Conservation (phyloP, 1,139 yeast genomes). For the Hemisphaericaspora xylanilytica region DNA sequence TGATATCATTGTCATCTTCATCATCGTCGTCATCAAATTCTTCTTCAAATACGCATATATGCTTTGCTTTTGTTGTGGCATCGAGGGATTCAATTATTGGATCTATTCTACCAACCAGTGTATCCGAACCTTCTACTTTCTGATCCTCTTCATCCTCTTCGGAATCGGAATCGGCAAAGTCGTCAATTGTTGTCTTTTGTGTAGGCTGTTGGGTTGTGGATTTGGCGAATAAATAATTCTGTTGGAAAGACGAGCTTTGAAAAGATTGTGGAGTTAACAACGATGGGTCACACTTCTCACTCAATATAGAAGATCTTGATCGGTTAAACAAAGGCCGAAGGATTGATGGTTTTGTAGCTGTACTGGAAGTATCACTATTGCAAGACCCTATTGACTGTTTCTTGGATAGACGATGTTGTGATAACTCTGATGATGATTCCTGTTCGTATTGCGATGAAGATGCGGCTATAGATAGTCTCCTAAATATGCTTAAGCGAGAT, state of each 20-base stretch:
- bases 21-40: slow-evolving; percentile 1
- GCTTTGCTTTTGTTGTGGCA: too few relatives aligned
- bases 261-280: neutral
- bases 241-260: neutral
- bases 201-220: neutral
- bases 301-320: slow-evolving; percentile 21
- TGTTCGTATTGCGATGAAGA: neutral
- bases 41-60: slow-evolving; percentile 1
- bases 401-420: slow-evolving; percentile 9
- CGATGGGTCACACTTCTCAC: slow-evolving; percentile 5
- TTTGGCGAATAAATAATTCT: neutral
- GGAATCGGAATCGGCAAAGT: slow-evolving; percentile 43
- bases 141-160: slow-evolving; percentile 9
- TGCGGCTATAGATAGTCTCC: slow-evolving; percentile 19
- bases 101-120: neutral
- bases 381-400: neutral
- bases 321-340: slow-evolving; percentile 24
- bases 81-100: neutral
- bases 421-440: slow-evolving; percentile 1
- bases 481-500: slow-evolving; percentile 24
- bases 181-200: slow-evolving; percentile 26
- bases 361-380: neutral
- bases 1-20: neutral
- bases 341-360: slow-evolving; percentile 7
- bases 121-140: neutral